These are phyloP conservation scores for Debaryomyces singareniensis DNA, from an alignment of 1,139 yeast species.

Conservation along the genomic window DNA sequence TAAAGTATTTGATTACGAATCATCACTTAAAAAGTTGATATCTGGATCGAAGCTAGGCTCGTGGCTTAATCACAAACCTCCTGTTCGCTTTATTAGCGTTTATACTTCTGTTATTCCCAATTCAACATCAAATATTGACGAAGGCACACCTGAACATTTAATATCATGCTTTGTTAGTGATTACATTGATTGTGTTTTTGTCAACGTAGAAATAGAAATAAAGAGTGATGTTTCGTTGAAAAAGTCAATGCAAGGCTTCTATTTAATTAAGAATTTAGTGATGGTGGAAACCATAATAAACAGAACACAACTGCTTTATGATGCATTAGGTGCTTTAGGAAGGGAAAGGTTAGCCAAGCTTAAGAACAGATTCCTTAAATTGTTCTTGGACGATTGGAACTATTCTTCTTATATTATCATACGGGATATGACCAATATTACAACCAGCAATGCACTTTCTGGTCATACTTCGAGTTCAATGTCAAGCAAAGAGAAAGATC, in stretches of 20 bases:
- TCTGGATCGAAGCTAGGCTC: slow-evolving; percentile 48
- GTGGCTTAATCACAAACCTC: slow-evolving; percentile 60
- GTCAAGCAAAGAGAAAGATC: slow-evolving; percentile 70
- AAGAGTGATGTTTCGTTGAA: slow-evolving; percentile 26
- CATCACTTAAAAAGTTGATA: slow-evolving; percentile 50
- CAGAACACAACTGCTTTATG: slow-evolving; percentile 46
- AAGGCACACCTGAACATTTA: slow-evolving; percentile 39
- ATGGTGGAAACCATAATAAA: slow-evolving; percentile 70
- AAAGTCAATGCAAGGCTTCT: slow-evolving; percentile 60
- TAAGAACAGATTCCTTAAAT: slow-evolving; percentile 68
- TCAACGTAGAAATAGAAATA: slow-evolving; percentile 54
- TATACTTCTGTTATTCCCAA: slow-evolving; percentile 43
- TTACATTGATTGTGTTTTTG: slow-evolving; percentile 64
- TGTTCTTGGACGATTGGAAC: slow-evolving; percentile 82
- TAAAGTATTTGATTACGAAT: slow-evolving; percentile 56
- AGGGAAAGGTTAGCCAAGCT: slow-evolving; percentile 59
- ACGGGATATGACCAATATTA: slow-evolving; percentile 58
- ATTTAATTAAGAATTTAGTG: slow-evolving; percentile 64
- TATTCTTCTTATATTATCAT: slow-evolving; percentile 68
- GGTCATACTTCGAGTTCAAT: slow-evolving; percentile 13
- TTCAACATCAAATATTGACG: slow-evolving; percentile 20
- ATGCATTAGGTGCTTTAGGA: slow-evolving; percentile 60
- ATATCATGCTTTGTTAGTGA: slow-evolving; percentile 67
- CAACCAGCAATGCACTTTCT: slow-evolving; percentile 23
- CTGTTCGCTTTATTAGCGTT: slow-evolving; percentile 44